A percentile compares a stretch with the other conserved stretches of the same genome.
phyloP scores from a whole-genome alignment of 345 rosid genomes.

The Salix dunnii region DNA sequence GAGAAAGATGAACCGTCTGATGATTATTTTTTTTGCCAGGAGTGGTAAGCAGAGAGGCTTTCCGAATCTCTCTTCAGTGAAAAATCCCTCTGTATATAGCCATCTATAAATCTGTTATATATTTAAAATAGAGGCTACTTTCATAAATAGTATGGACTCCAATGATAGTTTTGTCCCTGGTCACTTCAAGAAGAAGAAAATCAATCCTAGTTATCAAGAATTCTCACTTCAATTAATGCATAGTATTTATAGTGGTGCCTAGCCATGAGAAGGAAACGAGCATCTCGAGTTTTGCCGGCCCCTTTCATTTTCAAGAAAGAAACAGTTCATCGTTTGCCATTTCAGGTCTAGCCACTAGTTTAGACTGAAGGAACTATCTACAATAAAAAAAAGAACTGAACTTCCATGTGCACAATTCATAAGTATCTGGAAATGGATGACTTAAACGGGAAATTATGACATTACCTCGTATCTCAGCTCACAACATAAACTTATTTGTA shows the following conservation, averaged over 20 bases:
- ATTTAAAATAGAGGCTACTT: not conserved
- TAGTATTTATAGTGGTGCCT: not conserved
- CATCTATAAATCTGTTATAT: not conserved
- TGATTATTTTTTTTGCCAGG: not conserved
- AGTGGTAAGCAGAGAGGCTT: not conserved
- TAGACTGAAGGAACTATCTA: not conserved
- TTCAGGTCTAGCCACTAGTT: not conserved
- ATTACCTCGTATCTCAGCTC: not conserved
- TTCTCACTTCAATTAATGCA: not conserved
- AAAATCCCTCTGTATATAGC: not conserved
- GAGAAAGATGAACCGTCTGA: not conserved
- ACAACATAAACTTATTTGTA: not conserved
- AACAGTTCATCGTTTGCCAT: not conserved
- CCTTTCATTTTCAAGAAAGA: not conserved
- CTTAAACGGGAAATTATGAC: not conserved
- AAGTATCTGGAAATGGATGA: not conserved
- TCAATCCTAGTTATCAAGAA: not conserved
- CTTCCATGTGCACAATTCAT: too few species aligned
- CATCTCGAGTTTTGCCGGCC: not conserved
- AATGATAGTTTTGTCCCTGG: not conserved
- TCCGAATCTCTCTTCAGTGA: not conserved
- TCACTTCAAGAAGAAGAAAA: not conserved
- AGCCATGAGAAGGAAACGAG: not conserved
- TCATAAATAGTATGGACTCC: not conserved
- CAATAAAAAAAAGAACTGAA: not conserved